Evolutionary conservation across 495 filamentous ascomycete species (phyloP).

Genomic region (Penicillium angulare): DNA sequence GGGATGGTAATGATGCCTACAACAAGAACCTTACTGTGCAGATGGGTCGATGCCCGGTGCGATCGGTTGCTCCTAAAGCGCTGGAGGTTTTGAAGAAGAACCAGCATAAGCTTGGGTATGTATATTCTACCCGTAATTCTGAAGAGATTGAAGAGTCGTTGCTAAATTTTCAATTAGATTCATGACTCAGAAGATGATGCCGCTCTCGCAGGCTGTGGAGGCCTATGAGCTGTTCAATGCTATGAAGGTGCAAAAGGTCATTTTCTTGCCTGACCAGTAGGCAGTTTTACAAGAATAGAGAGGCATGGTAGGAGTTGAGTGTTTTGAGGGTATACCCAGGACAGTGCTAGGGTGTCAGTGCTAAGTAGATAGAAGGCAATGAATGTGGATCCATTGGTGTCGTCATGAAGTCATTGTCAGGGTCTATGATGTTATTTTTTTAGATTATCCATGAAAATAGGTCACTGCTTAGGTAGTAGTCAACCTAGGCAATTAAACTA

Average conservation of each 20-base stretch:
- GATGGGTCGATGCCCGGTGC: conserved; percentile 91
- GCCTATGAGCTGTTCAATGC: conserved; percentile 90
- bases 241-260: conserved; percentile 86
- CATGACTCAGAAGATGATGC: conserved; percentile 94
- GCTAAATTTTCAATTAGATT: conserved; percentile 53
- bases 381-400: too few species aligned
- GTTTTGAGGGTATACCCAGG: neutral
- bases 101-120: conserved; percentile 78
- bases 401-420: too few species aligned
- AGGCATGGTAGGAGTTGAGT: too few species aligned
- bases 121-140: conserved; percentile 7
- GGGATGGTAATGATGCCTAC: conserved; percentile 80
- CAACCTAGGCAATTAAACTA: too few species aligned
- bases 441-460: too few species aligned
- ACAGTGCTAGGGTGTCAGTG: too few species aligned
- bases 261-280: conserved; percentile 57
- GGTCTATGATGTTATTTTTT: too few species aligned
- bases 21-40: conserved; percentile 87
- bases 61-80: conserved; percentile 77
- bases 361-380: too few species aligned
- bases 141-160: neutral
- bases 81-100: conserved; percentile 76
- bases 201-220: conserved; percentile 75
- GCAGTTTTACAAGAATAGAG: neutral
- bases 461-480: too few species aligned